A percentile compares a stretch with the other conserved stretches of the same genome.
These are phyloP conservation scores for Carpinus fangiana DNA, from an alignment of 306 rosid genomes.

Conservation along the genomic window DNA sequence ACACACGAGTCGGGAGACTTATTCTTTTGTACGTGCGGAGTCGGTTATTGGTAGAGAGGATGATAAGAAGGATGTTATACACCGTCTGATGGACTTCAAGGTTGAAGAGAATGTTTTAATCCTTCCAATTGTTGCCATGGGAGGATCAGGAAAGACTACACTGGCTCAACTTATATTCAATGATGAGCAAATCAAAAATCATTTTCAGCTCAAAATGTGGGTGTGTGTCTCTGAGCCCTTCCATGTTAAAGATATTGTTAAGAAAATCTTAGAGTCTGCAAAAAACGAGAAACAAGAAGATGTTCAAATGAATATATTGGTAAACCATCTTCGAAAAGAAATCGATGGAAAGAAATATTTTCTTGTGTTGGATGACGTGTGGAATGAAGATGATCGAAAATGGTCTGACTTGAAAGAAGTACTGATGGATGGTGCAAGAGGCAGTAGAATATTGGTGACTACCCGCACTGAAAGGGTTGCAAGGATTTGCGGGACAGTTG, in stretches of 20 bases:
- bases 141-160: constrained; percentile 27
- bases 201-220: constrained; percentile 14
- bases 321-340: background rate
- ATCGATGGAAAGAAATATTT: background rate
- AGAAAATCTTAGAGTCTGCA: background rate
- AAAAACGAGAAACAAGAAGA: no score
- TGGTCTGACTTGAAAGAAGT: background rate
- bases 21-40: no score
- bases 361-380: constrained; percentile 9
- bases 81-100: background rate
- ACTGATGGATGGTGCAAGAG: background rate
- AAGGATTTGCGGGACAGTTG: background rate
- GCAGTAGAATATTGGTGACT: constrained; percentile 17
- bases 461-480: constrained; percentile 2
- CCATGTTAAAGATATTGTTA: background rate
- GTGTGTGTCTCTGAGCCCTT: background rate
- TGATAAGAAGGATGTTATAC: background rate
- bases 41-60: constrained; percentile 15
- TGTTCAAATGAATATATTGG: background rate
- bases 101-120: background rate
- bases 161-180: constrained; percentile 9
- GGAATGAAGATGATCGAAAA: background rate
- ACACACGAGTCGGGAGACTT: no score
- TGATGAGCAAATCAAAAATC: background rate
- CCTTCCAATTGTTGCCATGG: constrained; percentile 18